Conservation (phyloP, 2,329 filamentous ascomycete genomes). For the Davidsoniella eucalypti region DNA sequence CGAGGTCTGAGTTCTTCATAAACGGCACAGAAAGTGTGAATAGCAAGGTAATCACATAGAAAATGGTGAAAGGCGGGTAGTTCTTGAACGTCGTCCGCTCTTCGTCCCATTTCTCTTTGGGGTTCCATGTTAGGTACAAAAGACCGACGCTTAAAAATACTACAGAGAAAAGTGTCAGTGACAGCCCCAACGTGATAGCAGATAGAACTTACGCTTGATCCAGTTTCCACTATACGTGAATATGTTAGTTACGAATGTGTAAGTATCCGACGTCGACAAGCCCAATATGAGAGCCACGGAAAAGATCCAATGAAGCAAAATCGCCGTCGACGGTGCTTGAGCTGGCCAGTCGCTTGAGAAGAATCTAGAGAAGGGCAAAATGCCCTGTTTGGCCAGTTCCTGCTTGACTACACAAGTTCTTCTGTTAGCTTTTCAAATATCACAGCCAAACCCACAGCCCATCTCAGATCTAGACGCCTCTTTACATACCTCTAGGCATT, state of each 20-base stretch:
- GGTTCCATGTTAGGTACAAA: conserved; percentile 33
- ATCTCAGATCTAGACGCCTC: conserved; percentile 29
- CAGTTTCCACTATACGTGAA: conserved; percentile 30
- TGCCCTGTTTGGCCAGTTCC: conserved; percentile 53
- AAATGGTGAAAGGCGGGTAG: conserved; percentile 26
- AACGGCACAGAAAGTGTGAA: conserved; percentile 38
- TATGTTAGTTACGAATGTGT: conserved; percentile 10
- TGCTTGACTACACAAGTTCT: conserved; percentile 29
- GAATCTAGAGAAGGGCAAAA: conserved; percentile 47
- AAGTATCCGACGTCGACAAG: conserved; percentile 3
- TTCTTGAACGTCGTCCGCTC: conserved; percentile 30
- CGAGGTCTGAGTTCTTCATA: conserved; percentile 32
- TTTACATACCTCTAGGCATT: conserved; percentile 19
- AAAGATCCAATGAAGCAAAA: conserved; percentile 10
- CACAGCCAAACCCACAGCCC: background rate
- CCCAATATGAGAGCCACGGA: conserved; percentile 8
- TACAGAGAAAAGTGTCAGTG: conserved; percentile 30
- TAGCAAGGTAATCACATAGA: conserved; percentile 34
- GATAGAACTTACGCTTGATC: conserved; percentile 41
- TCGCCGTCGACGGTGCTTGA: conserved; percentile 21
- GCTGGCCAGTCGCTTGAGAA: conserved; percentile 56
- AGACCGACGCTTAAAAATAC: conserved; percentile 35
- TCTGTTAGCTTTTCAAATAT: background rate
- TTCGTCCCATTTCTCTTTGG: conserved; percentile 35
- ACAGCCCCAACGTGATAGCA: conserved; percentile 14